These are phyloP conservation scores for Pestalotiopsis sp. DNA, from an alignment of 2,329 filamentous ascomycete species.

Conservation along the genomic window DNA sequence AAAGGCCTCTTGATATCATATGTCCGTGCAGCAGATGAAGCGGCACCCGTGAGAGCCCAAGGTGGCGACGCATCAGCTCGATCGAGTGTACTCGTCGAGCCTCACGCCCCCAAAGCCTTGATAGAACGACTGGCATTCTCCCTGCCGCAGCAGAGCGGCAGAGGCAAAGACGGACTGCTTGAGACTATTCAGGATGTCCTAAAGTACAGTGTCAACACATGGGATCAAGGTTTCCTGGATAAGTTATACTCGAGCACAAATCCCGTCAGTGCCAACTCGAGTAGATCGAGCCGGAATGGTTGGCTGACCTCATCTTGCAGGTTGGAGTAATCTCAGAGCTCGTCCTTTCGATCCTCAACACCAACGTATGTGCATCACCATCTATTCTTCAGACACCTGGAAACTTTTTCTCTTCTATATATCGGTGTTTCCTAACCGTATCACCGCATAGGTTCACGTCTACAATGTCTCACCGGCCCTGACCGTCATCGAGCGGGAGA, in stretches of 20 bases:
- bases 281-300: neutral
- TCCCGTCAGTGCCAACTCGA: conserved; percentile 54
- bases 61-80: conserved; percentile 46
- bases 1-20: conserved; percentile 71
- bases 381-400: neutral
- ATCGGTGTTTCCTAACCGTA: neutral
- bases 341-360: conserved; percentile 84
- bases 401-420: neutral
- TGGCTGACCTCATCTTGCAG: conserved; percentile 34
- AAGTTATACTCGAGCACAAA: conserved; percentile 94
- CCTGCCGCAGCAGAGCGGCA: conserved; percentile 57
- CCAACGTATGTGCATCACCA: conserved; percentile 63
- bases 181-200: conserved; percentile 72
- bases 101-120: conserved; percentile 60
- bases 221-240: conserved; percentile 95
- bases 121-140: conserved; percentile 58
- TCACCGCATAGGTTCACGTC: conserved; percentile 69
- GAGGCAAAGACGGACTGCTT: conserved; percentile 74
- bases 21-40: conserved; percentile 70
- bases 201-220: conserved; percentile 93
- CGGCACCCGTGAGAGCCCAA: conserved; percentile 52
- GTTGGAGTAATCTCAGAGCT: conserved; percentile 85
- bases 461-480: conserved; percentile 92
- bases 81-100: conserved; percentile 65
- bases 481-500: conserved; percentile 85